These are phyloP conservation scores for Dryas alaskensis DNA, from an alignment of 306 rosid species.

Conservation along the genomic window DNA sequence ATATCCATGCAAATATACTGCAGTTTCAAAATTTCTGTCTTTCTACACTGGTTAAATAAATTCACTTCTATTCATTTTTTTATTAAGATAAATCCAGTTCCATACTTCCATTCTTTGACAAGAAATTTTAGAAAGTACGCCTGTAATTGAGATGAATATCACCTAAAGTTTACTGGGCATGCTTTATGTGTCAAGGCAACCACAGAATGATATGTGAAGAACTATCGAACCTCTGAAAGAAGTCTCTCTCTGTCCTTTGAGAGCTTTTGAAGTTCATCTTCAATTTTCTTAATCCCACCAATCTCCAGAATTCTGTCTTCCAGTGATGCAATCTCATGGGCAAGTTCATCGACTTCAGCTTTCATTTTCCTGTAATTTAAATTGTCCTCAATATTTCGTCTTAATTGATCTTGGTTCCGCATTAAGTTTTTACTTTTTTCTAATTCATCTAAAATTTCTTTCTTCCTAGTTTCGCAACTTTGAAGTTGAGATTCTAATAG, in stretches of 20 bases:
- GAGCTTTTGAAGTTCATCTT: constrained; percentile 63
- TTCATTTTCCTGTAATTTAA: constrained; percentile 78
- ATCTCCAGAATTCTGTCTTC: constrained; percentile 64
- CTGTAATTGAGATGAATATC: not conserved
- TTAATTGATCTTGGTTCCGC: constrained; percentile 53
- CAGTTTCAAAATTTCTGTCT: not conserved
- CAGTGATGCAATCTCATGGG: constrained; percentile 61
- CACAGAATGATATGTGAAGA: constrained; percentile 15
- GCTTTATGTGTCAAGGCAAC: not conserved
- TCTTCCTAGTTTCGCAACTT: constrained; percentile 54
- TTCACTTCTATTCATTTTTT: too few relatives aligned
- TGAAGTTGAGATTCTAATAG: constrained; percentile 59
- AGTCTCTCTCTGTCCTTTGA: constrained; percentile 77
- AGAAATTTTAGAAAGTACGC: not conserved
- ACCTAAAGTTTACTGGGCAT: not conserved
- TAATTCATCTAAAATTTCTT: constrained; percentile 58
- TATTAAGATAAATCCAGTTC: not conserved
- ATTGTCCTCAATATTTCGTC: constrained; percentile 75
- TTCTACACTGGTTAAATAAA: not conserved
- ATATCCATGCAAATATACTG: not conserved
- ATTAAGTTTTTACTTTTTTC: constrained; percentile 53
- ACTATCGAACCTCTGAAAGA: constrained; percentile 65
- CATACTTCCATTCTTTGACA: not conserved
- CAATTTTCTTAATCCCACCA: constrained; percentile 53
- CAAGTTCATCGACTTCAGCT: constrained; percentile 69